Percentiles rank a stretch among this genome's conserved stretches.
Conservation (phyloP, 2,329 filamentous ascomycete genomes). For the Fusarium equiseti region DNA sequence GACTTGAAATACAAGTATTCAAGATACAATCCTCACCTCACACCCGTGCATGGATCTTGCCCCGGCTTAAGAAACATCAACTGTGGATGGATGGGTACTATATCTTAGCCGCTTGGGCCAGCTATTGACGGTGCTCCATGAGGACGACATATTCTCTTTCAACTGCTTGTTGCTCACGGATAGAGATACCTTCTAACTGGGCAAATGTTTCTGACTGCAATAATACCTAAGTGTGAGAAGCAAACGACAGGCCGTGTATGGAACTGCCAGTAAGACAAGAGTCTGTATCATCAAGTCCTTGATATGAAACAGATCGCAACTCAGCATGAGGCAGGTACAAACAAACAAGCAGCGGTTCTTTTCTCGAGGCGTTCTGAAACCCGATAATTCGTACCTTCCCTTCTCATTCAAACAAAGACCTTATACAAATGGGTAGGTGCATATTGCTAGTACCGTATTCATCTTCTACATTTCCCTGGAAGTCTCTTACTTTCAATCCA, state of each 20-base stretch:
- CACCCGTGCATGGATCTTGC: constrained; percentile 19
- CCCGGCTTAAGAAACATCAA: constrained; percentile 21
- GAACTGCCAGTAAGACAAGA: background rate
- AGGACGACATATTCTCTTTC: background rate
- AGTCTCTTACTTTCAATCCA: background rate
- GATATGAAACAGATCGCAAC: background rate
- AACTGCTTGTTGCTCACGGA: background rate
- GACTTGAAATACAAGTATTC: constrained; percentile 16
- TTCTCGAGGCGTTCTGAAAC: background rate
- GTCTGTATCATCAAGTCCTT: background rate
- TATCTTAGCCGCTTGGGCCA: constrained; percentile 12
- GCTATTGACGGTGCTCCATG: background rate
- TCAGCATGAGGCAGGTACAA: background rate
- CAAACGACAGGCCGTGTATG: background rate
- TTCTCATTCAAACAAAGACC: background rate
- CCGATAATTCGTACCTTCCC: background rate
- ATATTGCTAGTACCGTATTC: background rate
- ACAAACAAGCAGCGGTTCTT: background rate
- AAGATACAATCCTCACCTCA: constrained; percentile 32
- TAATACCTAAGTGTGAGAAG: background rate
- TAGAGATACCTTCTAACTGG: background rate
- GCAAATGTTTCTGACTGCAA: background rate
- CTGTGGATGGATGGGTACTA: constrained; percentile 2
- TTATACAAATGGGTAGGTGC: background rate
- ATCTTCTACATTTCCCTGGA: background rate